These are phyloP conservation scores for Candida sojae DNA, from an alignment of 1,139 yeast species.

Conservation along the genomic window DNA sequence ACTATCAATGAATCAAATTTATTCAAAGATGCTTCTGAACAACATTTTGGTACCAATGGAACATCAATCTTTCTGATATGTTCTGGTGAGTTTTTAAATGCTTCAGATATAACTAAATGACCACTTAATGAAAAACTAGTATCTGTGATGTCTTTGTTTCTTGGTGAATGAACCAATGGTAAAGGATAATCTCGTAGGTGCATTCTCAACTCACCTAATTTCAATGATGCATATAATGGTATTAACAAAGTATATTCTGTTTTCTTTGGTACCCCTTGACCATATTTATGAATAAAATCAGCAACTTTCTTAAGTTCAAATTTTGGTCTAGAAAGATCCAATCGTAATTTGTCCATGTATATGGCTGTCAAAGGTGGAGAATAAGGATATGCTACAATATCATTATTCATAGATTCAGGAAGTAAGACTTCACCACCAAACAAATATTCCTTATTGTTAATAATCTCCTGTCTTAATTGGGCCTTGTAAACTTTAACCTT, in stretches of 20 bases:
- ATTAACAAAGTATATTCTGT: conserved; percentile 67
- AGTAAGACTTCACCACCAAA: conserved; percentile 46
- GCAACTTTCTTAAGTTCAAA: conserved; percentile 57
- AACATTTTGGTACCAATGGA: conserved; percentile 49
- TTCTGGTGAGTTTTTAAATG: conserved; percentile 35
- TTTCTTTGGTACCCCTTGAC: conserved; percentile 80
- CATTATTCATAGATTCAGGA: conserved; percentile 48
- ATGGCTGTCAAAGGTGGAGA: conserved; percentile 68
- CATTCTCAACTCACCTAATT: conserved; percentile 52
- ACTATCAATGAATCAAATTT: conserved; percentile 60
- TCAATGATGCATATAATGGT: conserved; percentile 58
- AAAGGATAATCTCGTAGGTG: conserved; percentile 71
- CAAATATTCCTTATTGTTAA: conserved; percentile 51
- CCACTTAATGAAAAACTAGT: conserved; percentile 41
- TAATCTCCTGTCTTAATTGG: conserved; percentile 47
- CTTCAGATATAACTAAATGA: conserved; percentile 51
- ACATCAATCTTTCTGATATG: conserved; percentile 63
- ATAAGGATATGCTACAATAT: conserved; percentile 57
- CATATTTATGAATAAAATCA: conserved; percentile 64
- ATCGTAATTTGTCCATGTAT: conserved; percentile 56
- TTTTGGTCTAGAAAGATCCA: conserved; percentile 55
- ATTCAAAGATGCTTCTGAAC: conserved; percentile 17
- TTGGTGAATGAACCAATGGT: conserved; percentile 50
- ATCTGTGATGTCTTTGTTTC: conserved; percentile 14
- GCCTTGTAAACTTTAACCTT: conserved; percentile 51